Evolutionary conservation across 2,329 filamentous ascomycete genomes (phyloP).

Genomic region (Scytalidium lignicola): DNA sequence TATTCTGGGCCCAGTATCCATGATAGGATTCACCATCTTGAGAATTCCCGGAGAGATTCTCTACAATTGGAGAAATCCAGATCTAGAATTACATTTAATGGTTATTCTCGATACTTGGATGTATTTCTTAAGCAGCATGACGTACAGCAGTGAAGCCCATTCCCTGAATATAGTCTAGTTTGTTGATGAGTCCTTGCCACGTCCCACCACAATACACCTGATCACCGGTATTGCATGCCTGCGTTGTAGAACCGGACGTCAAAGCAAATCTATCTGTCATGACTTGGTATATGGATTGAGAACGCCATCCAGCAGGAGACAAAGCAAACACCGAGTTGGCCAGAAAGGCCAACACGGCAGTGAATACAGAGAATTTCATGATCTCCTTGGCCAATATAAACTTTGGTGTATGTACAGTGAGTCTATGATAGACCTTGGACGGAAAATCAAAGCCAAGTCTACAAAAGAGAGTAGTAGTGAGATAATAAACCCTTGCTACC

Average conservation of each 20-base stretch:
- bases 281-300: constrained; percentile 39
- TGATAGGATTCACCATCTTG: constrained; percentile 36
- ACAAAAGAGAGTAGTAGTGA: too few species aligned
- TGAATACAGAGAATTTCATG: constrained; percentile 12
- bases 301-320: constrained; percentile 31
- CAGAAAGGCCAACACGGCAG: constrained; percentile 3
- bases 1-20: constrained; percentile 41
- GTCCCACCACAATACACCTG: constrained; percentile 42
- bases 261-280: constrained; percentile 41
- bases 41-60: constrained; percentile 29
- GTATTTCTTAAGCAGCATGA: background rate
- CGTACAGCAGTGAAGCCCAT: constrained; percentile 35
- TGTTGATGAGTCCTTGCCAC: constrained; percentile 35
- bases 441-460: too few species aligned
- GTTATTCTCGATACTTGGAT: background rate
- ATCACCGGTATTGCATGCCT: constrained; percentile 16
- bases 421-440: too few species aligned
- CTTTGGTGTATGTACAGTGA: too few species aligned
- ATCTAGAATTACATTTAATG: constrained; percentile 17
- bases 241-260: constrained; percentile 29
- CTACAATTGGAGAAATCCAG: constrained; percentile 41
- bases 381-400: background rate
- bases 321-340: constrained; percentile 12
- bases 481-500: too few species aligned
- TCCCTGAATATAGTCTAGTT: constrained; percentile 37